Base-by-base conservation (phyloP, 768 basidiomycete genomes). In the Pulveroboletus sp. region DNA sequence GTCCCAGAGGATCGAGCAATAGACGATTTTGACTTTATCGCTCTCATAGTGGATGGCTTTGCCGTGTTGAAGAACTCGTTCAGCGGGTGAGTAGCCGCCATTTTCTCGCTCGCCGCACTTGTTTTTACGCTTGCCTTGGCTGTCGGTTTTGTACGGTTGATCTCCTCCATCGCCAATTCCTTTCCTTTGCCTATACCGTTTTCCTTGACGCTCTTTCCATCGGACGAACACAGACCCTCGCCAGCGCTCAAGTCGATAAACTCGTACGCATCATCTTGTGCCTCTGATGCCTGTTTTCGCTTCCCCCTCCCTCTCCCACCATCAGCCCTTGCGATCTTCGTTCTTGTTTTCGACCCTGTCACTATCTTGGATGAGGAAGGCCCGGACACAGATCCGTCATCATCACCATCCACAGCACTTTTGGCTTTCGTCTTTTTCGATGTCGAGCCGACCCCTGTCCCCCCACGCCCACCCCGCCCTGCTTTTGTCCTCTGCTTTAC, bases 221-320 rank as follows among this genome's bases (percentile, higher is more conserved):
- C 53, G 38, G 58, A 56, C 3, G 60, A 57, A 41, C 57, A 62
- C 3, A 47, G 43, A 46, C 62, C 57, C 36, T 56, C 62, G 9
- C 55, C 57, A 31, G 55, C 60, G 48, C 60, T 64, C 49, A 66
- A 35, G 43, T 65, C 49, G 28, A 65, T 38, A 27, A 31, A 53
- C 35, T 66, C 64, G 24, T 65, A 64, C n/a, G 47, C 62, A 14
- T 62, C 62, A 11, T 66, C 54, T 50, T 64, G 64, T 6, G 55
- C 60, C 39, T 64, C 62, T 24, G 62, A 54, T 2, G 31, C 50
- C 2, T 62, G 58, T 33, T 59, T 65, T 42, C 50, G 52, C 17
- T 53, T 63, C 42, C 58, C 58, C 44, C 61, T 51, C 39, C 57
- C 6, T 39, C 51, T 21, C 0, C 47, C 46, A 0, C 41, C 43